phyloP scores from a whole-genome alignment of 2,329 filamentous ascomycete species.

The Botryotinia globosa region DNA sequence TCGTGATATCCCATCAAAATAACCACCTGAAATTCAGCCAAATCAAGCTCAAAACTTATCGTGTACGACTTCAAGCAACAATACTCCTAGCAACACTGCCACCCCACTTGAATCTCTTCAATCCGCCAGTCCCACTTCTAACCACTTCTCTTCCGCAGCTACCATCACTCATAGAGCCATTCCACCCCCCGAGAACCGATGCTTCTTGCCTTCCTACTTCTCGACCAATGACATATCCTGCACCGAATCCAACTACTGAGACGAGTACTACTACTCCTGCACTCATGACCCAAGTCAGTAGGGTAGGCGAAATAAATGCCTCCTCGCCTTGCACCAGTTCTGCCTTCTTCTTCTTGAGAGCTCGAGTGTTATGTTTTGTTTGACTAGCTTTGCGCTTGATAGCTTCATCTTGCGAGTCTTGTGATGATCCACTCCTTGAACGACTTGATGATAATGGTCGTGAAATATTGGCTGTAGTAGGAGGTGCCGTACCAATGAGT shows the following conservation, averaged over 20 bases:
- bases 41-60: neutral
- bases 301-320: constrained; percentile 54
- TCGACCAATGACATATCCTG: constrained; percentile 65
- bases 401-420: constrained; percentile 36
- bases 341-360: constrained; percentile 50
- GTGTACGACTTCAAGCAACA: constrained; percentile 27
- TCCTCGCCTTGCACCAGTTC: constrained; percentile 39
- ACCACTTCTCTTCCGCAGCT: constrained; percentile 34
- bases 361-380: constrained; percentile 47
- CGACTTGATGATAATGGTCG: constrained; percentile 28
- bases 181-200: constrained; percentile 31
- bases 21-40: neutral
- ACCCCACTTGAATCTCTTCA: constrained; percentile 37
- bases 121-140: constrained; percentile 27
- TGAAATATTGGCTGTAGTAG: constrained; percentile 35
- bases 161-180: constrained; percentile 27
- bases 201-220: constrained; percentile 62
- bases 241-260: constrained; percentile 66
- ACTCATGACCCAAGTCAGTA: constrained; percentile 62
- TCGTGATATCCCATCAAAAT: neutral
- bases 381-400: constrained; percentile 34
- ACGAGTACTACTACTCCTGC: constrained; percentile 67
- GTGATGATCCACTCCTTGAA: constrained; percentile 29
- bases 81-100: constrained; percentile 32
- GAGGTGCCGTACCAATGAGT: constrained; percentile 43